Percentiles rank a stretch among this genome's conserved stretches.
Conservation (phyloP, 2,329 filamentous ascomycete species). For the Coniochaeta prunicola region DNA sequence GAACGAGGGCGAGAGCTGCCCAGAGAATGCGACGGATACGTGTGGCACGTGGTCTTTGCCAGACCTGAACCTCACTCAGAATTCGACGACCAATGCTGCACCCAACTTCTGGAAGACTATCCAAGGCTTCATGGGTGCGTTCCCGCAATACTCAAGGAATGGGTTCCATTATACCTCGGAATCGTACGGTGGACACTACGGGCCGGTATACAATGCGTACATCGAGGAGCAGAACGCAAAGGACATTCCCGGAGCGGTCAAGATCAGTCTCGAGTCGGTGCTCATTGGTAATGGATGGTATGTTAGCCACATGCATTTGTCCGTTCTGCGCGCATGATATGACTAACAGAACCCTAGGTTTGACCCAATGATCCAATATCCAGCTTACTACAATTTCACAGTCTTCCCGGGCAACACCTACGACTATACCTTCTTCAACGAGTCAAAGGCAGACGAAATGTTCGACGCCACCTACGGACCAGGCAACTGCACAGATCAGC, state of each 20-base stretch:
- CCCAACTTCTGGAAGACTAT: constrained; percentile 54
- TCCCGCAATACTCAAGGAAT: constrained; percentile 40
- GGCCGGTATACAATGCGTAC: constrained; percentile 44
- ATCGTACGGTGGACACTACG: constrained; percentile 52
- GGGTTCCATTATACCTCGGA: constrained; percentile 50
- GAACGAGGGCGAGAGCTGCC: constrained; percentile 35
- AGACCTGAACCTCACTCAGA: constrained; percentile 41
- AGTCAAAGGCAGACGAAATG: constrained; percentile 37
- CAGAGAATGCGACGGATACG: constrained; percentile 35
- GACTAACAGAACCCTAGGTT: background rate
- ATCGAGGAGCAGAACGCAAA: constrained; percentile 37
- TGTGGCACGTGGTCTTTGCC: constrained; percentile 51
- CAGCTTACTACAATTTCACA: constrained; percentile 51
- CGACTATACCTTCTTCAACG: constrained; percentile 44
- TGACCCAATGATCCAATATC: constrained; percentile 47
- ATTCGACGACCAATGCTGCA: constrained; percentile 43
- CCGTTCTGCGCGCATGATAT: background rate
- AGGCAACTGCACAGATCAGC: constrained; percentile 53
- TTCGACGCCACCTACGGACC: constrained; percentile 54
- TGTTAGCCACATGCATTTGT: background rate
- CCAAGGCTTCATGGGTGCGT: constrained; percentile 56
- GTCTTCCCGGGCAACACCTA: constrained; percentile 50
- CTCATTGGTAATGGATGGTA: constrained; percentile 54
- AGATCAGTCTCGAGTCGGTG: constrained; percentile 41
- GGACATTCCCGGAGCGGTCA: constrained; percentile 31